These are phyloP conservation scores for Fusarium gaditjirri DNA, from an alignment of 2,329 filamentous ascomycete genomes.

Conservation along the genomic window DNA sequence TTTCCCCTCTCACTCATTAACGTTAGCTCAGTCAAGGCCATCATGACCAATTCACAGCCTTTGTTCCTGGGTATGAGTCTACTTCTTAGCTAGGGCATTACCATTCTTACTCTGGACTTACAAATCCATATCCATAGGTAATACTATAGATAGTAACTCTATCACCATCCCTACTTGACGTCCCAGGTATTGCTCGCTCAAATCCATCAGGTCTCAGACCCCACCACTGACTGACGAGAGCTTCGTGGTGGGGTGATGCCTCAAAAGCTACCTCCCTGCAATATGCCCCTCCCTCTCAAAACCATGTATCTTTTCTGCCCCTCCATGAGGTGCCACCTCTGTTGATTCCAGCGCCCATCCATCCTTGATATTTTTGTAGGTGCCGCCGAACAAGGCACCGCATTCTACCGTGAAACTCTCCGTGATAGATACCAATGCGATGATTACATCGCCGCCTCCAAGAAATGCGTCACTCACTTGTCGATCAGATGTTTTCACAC, in stretches of 20 bases:
- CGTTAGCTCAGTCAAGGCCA: not conserved
- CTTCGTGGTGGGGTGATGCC: slow-evolving; percentile 36
- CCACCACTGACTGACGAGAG: slow-evolving; percentile 25
- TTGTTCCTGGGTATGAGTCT: not conserved
- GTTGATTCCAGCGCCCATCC: slow-evolving; percentile 20
- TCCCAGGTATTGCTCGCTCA: not conserved
- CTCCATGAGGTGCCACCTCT: slow-evolving; percentile 33
- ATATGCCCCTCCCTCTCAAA: not conserved
- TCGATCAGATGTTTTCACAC: slow-evolving; percentile 13
- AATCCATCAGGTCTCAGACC: slow-evolving; percentile 6
- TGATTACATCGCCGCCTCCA: not conserved
- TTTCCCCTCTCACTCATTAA: not conserved
- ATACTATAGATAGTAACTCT: not conserved
- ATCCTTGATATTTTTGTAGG: slow-evolving; percentile 12
- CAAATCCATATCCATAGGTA: not conserved
- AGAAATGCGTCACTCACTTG: slow-evolving; percentile 1
- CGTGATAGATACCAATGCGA: slow-evolving; percentile 5
- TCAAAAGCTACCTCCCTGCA: slow-evolving; percentile 23
- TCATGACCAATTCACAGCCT: slow-evolving; percentile 17
- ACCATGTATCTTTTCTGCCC: slow-evolving; percentile 28
- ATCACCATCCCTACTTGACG: not conserved
- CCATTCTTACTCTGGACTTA: not conserved
- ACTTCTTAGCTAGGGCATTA: not conserved
- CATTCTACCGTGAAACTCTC: slow-evolving; percentile 30
- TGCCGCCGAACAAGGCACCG: slow-evolving; percentile 34